These are phyloP conservation scores for Colletotrichum incanum DNA, from an alignment of 2,329 filamentous ascomycete species.

Conservation along the genomic window DNA sequence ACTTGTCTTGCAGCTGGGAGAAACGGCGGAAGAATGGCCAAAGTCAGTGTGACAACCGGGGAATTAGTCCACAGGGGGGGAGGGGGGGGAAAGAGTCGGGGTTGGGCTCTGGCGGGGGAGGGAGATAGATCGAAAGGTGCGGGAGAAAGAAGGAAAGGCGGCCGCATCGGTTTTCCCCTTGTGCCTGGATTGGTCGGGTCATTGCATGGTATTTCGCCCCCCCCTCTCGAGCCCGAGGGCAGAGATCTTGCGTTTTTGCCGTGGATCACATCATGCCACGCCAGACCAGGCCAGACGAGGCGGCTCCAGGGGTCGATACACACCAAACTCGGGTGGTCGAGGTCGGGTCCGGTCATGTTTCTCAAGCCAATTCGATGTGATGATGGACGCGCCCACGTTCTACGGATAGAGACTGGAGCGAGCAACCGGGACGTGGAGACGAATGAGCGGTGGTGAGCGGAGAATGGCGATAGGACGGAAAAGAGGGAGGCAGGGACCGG, in stretches of 20 bases:
- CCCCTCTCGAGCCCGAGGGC: background rate
- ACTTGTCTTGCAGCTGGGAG: background rate
- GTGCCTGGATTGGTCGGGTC: constrained; percentile 31
- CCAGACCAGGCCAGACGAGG: background rate
- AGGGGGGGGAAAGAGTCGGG: background rate
- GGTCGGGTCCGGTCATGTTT: background rate
- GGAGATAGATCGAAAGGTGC: constrained; percentile 10
- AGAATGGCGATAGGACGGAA: constrained; percentile 1
- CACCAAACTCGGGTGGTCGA: background rate
- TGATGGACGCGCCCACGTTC: constrained; percentile 5
- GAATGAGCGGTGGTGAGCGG: background rate
- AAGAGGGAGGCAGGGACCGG: constrained; percentile 35
- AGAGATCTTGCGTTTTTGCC: background rate
- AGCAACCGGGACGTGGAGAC: no score
- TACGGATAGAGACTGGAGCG: background rate
- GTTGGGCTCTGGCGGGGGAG: background rate
- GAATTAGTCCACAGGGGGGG: background rate
- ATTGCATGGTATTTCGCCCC: constrained; percentile 18
- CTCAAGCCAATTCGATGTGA: constrained; percentile 17
- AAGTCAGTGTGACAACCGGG: constrained; percentile 1
- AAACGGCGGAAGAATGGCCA: background rate
- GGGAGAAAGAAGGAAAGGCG: constrained; percentile 10
- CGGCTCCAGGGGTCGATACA: background rate
- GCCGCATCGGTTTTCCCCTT: constrained; percentile 33
- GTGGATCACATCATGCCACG: constrained; percentile 25